phyloP scores from a whole-genome alignment of 148 eudicot species.

The Nepenthes mirabilis region DNA sequence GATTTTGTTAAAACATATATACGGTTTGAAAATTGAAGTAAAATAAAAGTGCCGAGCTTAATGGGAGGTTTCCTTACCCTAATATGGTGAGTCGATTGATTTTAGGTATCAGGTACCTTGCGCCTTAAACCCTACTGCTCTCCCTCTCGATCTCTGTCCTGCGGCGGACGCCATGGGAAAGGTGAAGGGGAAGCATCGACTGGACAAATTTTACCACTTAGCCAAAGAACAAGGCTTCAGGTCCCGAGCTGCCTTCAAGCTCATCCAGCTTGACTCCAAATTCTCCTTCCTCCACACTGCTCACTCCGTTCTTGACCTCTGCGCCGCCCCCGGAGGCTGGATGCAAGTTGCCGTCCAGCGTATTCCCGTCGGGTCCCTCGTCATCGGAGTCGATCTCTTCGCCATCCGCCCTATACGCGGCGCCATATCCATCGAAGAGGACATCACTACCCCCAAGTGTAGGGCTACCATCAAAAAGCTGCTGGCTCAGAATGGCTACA shows the following conservation, averaged over 20 bases:
- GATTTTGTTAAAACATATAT: too few species aligned
- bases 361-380: conserved; percentile 67
- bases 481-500: conserved; percentile 40
- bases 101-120: background rate
- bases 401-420: conserved; percentile 78
- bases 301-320: conserved; percentile 72
- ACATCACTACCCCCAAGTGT: conserved; percentile 62
- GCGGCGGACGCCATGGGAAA: conserved; percentile 44
- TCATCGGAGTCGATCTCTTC: conserved; percentile 69
- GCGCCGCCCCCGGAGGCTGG: conserved; percentile 99
- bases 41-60: too few species aligned
- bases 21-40: too few species aligned
- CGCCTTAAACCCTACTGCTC: background rate
- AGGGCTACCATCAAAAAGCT: conserved; percentile 37
- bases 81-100: too few species aligned
- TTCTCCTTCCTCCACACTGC: conserved; percentile 60
- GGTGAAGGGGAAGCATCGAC: conserved; percentile 75
- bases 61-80: too few species aligned
- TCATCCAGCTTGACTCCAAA: conserved; percentile 71
- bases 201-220: conserved; percentile 70
- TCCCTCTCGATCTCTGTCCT: background rate
- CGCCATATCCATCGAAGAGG: conserved; percentile 51
- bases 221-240: conserved; percentile 92
- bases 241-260: conserved; percentile 87
- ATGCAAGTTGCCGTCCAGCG: conserved; percentile 76